Base-by-base conservation (phyloP, 768 basidiomycete species). In the Neoboletus brunneissimus region DNA sequence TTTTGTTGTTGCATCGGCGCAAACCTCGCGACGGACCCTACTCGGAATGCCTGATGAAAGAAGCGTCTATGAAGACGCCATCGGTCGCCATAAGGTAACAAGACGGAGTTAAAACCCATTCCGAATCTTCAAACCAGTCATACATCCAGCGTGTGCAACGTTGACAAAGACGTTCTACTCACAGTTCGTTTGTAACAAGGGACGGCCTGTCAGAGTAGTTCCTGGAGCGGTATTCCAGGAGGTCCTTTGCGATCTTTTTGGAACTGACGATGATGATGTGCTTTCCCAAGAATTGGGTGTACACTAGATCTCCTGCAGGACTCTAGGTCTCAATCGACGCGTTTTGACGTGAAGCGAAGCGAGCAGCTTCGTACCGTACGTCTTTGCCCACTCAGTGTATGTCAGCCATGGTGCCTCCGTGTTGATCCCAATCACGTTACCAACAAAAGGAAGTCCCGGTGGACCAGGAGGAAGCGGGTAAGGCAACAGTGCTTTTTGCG, bases 141-240 rank as follows among this genome's bases (percentile, higher is more conserved):
- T 13, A 18, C 22, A 18, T 16, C 13, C 18, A 18, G 15, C 6
- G 25, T 22, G 7, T 23, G 48, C 9, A 11, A 18, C 10, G 11
- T 18, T 9, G 9, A 23, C 16, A 16, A 20, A 16, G 13, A 45
- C 15, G 5, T 9, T 5, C 27, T 23, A 42, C 59, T 46, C 20
- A 70, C 62, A 60, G 15, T 8, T 58, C 41, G 4, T 55, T 58
- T 2, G 55, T 64, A 22, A 63, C 50, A 25, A 67, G 42, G 6
- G 8, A 54, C 5, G 81, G 81, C n/a, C 83, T 72, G 62, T 79
- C 80, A 5, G 81, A 81, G 58, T 81, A 82, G 44, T 79, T 75
- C 12, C 58, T 62, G 3, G 78, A 77, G 10, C 79, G 75, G 35
- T 68, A 59, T 40, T 82, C 80, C 38, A 84, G 71, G 15, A 84